Evolutionary conservation across 2,329 filamentous ascomycete species (phyloP), one percentile per base, ranked within the genome.

Genomic region (Calonectria montana): DNA sequence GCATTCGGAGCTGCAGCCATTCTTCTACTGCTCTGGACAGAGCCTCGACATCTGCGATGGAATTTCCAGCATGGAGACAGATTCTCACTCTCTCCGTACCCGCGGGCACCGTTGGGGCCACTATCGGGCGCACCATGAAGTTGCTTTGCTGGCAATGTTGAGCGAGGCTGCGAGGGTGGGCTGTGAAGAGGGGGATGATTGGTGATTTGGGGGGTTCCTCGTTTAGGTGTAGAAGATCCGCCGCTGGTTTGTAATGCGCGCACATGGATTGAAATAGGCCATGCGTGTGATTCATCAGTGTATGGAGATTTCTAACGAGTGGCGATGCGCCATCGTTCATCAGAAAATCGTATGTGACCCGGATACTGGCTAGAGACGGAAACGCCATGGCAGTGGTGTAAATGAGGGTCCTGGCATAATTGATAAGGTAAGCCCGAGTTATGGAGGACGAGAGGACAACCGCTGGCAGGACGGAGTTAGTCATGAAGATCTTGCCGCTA

Each of bases 381-480:
- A 90, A 90, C 0, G 90, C 88, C 83, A 94, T 87, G 35, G 92
- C 91, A 0, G 93, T 94, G 0, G 93, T 94, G 80, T 94, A 95
- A 67, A 95, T 94, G 48, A 95, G 83, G 2, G 89, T 91, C n/a
- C 93, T 89, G 0, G 93, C 92, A 78, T 95, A 95, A 78, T 95
- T 95, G 81, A 94, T 88, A 64, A 95, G 85, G 73, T 94, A 94
- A 1, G 89, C 83, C 27, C 91, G 85, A 0, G 91, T 89, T 1
- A 88, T 82, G 0, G 87, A 81, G 1, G 90, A 90, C 78, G 91
- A 94, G 0, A 95, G 85, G 1, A 94, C 84, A 23, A 91, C 91
- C 25, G 81, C 80, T 81, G 50, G 16, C 4, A 7, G 15, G 9
- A 16, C 2, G 39, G 9, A 1, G 37, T 76, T 27, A 76, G 73